Conservation (phyloP, 2,329 filamentous ascomycete species). For the Fusarium nygamai region DNA sequence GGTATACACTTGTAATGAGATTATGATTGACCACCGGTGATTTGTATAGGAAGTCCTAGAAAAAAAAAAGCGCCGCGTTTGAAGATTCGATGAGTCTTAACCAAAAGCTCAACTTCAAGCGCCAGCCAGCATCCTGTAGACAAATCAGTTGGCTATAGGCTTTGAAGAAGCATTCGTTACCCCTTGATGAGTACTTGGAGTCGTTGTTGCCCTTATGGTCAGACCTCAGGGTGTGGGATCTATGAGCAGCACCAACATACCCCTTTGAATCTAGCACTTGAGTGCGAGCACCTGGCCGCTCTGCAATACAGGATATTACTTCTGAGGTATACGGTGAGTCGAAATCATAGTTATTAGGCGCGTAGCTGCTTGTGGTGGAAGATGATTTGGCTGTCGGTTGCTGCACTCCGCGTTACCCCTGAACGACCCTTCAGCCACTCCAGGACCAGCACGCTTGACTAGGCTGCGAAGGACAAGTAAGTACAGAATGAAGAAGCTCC, state of each 20-base stretch:
- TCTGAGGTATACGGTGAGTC: neutral
- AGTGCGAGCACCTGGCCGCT: too few species aligned
- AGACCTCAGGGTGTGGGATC: neutral
- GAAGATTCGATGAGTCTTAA: neutral
- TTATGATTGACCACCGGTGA: neutral
- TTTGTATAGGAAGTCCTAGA: neutral
- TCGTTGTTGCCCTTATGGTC: too few species aligned
- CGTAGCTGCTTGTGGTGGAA: too few species aligned
- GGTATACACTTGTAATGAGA: fast-evolving
- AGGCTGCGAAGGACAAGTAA: neutral
- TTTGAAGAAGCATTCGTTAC: fast-evolving
- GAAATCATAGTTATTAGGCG: neutral
- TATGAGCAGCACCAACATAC: neutral
- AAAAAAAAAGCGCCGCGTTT: neutral
- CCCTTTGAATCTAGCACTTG: neutral
- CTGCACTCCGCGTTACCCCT: neutral
- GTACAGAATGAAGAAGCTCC: fast-evolving
- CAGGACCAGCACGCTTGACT: too few species aligned
- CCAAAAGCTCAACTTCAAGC: neutral
- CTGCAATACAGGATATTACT: fast-evolving
- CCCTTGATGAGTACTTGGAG: fast-evolving
- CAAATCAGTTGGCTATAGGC: fast-evolving
- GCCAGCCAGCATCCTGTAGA: neutral
- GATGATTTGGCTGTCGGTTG: neutral
- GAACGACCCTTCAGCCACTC: neutral